Evolutionary conservation across 768 basidiomycete species (phyloP).

Genomic region (Serendipita vermifera): DNA sequence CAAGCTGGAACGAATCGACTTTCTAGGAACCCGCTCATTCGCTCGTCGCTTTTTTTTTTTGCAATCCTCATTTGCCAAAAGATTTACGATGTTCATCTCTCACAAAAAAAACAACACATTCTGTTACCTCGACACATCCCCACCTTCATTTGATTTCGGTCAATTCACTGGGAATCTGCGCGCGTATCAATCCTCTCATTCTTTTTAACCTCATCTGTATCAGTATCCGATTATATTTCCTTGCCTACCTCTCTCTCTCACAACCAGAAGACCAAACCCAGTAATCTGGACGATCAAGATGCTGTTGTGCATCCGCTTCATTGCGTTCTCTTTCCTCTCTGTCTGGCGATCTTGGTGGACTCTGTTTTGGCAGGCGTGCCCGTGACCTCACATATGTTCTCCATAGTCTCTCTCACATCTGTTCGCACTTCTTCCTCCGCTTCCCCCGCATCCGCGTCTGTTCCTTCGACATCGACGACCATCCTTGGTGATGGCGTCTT

Average conservation of each 20-base stretch:
- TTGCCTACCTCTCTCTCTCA: no score
- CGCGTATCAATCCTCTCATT: not conserved
- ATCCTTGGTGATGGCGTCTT: not conserved
- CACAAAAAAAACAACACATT: no score
- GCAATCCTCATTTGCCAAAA: not conserved
- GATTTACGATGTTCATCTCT: not conserved
- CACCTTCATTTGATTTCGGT: not conserved
- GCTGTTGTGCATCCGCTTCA: not conserved
- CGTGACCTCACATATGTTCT: not conserved
- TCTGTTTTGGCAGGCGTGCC: not conserved
- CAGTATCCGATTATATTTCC: not conserved
- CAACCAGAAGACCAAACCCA: no score
- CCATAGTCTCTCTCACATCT: not conserved
- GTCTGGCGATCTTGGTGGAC: not conserved
- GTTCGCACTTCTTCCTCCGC: not conserved
- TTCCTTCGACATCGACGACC: no score
- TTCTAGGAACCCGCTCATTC: no score
- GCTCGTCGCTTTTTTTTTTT: not conserved
- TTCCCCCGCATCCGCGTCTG: not conserved
- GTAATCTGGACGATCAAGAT: no score
- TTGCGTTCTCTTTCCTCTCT: not conserved
- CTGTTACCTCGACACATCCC: not conserved
- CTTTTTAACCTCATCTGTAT: not conserved
- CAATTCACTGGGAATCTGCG: not conserved
- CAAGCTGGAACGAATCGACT: no score